Base-by-base conservation (phyloP, 2,329 filamentous ascomycete species). In the Leptographium lundbergii region DNA sequence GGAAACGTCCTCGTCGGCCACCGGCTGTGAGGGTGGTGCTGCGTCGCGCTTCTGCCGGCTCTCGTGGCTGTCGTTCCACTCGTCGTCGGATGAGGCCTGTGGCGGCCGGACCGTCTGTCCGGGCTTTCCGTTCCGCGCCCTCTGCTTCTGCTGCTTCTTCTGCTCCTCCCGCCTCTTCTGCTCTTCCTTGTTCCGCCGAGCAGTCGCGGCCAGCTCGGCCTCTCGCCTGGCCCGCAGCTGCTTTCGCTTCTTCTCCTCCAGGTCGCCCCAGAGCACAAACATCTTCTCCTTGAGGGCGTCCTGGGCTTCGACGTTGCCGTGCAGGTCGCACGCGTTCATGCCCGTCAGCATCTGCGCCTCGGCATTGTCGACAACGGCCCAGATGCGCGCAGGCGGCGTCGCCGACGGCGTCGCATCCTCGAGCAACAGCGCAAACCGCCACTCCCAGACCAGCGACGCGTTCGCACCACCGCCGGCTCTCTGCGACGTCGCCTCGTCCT, bases 201-300 rank as follows among this genome's bases (percentile, higher is more conserved):
- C 42, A 9, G 42, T 19, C 19, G 42, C 14, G 6, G 91, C 84
- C 1, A 22, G 4, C 39, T 51, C 10, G 25, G 66, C 54, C 66
- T 67, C 47, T 9, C 57, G 65, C 57, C 61, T 68, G 63, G 27
- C 68, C 70, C 60, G 65, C 61, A 24, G 70, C 64, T 2, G 69
- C 68, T 17, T 6, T 4, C 45, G 69, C 67, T 88, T 89, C 54
- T 74, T 70, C 68, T 95, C 89, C 67, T 91, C 85, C 1, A 96
- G 75, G 61, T 96, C 82, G 1, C 92, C 92, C 91, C 92, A 97
- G 1, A 96, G 75, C 42, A 82, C 74, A 68, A 86, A 92, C 59
- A 96, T 75, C 65, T 81, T 85, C 64, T 95, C 82, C 56, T 82
- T 80, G 5, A 96, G 72, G 7, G 69, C 62, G 3, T 66, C 68